A percentile compares a stretch with the other conserved stretches of the same genome.
Conservation (phyloP, 805 yeast genomes). For the Candida multigemmis region DNA sequence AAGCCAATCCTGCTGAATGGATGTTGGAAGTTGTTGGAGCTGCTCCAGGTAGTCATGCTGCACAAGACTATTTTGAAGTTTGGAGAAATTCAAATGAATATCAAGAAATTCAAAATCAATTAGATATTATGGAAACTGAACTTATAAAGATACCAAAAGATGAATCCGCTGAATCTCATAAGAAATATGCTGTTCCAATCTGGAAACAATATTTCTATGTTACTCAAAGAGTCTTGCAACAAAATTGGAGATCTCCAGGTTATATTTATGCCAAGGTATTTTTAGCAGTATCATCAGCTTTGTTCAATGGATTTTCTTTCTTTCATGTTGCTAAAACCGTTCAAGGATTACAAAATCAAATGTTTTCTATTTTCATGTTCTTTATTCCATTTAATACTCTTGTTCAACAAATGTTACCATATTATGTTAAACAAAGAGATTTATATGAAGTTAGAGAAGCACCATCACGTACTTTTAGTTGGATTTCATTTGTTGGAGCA, state of each 20-base stretch:
- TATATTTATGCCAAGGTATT: constrained; percentile 56
- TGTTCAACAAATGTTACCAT: constrained; percentile 31
- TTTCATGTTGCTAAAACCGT: constrained; percentile 51
- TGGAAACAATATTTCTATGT: constrained; percentile 24
- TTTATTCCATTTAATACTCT: constrained; percentile 29
- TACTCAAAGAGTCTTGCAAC: constrained; percentile 15
- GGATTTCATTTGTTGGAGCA: constrained; percentile 31
- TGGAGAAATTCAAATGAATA: constrained; percentile 69
- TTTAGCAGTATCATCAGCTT: constrained; percentile 44
- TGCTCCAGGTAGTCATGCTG: constrained; percentile 70
- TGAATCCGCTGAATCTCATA: constrained; percentile 16
- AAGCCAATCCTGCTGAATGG: constrained; percentile 57
- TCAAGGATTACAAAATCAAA: constrained; percentile 60
- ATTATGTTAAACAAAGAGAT: constrained; percentile 36
- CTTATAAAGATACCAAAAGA: constrained; percentile 13
- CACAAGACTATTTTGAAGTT: constrained; percentile 64
- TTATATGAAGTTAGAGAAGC: constrained; percentile 39
- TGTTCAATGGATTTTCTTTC: constrained; percentile 67
- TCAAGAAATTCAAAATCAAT: constrained; percentile 47
- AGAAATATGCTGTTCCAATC: constrained; percentile 18
- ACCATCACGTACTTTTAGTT: constrained; percentile 34
- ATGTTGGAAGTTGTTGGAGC: constrained; percentile 83
- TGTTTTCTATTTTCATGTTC: constrained; percentile 41
- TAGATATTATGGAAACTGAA: constrained; percentile 56
- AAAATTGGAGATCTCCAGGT: constrained; percentile 48